These are phyloP conservation scores for Bipolaris gigantea DNA, from an alignment of 2,329 filamentous ascomycete genomes.

Conservation along the genomic window DNA sequence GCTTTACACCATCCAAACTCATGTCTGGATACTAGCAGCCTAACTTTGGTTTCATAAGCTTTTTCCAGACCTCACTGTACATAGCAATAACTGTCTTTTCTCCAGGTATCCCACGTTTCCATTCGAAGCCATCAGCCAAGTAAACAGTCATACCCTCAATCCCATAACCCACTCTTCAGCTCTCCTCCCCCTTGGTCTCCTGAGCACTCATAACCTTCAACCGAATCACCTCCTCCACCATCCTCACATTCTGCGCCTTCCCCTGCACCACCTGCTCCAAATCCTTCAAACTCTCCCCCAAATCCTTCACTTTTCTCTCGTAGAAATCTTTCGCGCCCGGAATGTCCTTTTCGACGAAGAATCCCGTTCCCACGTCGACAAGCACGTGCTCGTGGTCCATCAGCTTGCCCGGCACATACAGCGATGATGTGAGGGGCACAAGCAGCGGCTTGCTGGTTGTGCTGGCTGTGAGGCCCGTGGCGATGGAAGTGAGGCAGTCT, in stretches of 20 bases:
- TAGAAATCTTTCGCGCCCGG: slow-evolving; percentile 69
- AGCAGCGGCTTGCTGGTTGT: slow-evolving; percentile 64
- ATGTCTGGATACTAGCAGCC: background rate
- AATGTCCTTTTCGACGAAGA: slow-evolving; percentile 83
- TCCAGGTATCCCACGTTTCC: background rate
- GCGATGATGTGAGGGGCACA: slow-evolving; percentile 90
- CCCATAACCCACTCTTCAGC: slow-evolving; percentile 9
- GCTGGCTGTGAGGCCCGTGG: slow-evolving; percentile 55
- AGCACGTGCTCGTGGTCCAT: slow-evolving; percentile 54
- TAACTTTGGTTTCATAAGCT: background rate
- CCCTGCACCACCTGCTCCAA: slow-evolving; percentile 68
- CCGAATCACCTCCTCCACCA: slow-evolving; percentile 75
- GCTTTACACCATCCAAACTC: background rate
- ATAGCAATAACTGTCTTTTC: background rate
- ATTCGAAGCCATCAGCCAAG: background rate
- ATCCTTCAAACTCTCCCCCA: slow-evolving; percentile 66
- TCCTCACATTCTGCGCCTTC: slow-evolving; percentile 81
- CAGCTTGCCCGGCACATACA: slow-evolving; percentile 87
- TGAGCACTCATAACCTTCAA: slow-evolving; percentile 43
- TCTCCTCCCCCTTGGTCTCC: slow-evolving; percentile 31
- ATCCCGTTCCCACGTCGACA: slow-evolving; percentile 92
- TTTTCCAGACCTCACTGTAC: background rate
- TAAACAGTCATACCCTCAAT: background rate
- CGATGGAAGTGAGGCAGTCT: slow-evolving; percentile 82
- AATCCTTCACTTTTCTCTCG: slow-evolving; percentile 65